phyloP scores from a whole-genome alignment of 768 basidiomycete species.

The Leucosporidium scottii region DNA sequence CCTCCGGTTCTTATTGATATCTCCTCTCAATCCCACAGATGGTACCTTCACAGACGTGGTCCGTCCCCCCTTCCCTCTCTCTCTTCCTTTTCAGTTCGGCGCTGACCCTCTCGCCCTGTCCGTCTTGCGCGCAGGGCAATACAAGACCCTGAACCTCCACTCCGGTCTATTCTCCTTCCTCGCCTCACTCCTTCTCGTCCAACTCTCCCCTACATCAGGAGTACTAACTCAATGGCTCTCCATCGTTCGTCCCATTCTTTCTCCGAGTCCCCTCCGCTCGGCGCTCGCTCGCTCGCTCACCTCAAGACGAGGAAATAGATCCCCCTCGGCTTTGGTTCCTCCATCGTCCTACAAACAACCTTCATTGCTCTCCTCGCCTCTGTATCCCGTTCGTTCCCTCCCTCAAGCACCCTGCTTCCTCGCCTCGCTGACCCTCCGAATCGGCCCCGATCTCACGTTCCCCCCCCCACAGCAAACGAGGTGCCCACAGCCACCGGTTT shows the following conservation, averaged over 20 bases:
- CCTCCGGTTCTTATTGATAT: not conserved
- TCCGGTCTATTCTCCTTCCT: constrained; percentile 62
- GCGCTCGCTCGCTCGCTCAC: not conserved
- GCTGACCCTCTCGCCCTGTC: constrained; percentile 37
- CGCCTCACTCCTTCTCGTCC: constrained; percentile 50
- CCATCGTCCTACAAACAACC: constrained; percentile 1
- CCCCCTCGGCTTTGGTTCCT: not conserved
- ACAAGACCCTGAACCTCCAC: too few species aligned
- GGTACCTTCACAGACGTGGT: constrained; percentile 49
- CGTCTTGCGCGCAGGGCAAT: too few species aligned
- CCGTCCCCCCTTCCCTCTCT: too few species aligned
- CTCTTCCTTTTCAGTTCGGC: too few species aligned
- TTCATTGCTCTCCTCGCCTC: constrained; percentile 39
- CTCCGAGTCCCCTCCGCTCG: not conserved
- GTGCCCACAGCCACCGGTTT: constrained; percentile 67
- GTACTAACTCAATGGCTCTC: constrained; percentile 45
- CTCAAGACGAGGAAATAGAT: not conserved
- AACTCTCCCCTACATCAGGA: constrained; percentile 51
- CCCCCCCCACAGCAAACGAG: constrained; percentile 46
- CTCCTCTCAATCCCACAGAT: constrained; percentile 8
- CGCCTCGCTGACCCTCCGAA: not conserved
- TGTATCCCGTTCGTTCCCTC: constrained; percentile 38
- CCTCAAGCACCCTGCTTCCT: not conserved
- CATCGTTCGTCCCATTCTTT: not conserved
- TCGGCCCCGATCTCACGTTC: too few species aligned